Base-by-base conservation (phyloP, 352 stramenopile species). In the Phytophthora capsici region DNA sequence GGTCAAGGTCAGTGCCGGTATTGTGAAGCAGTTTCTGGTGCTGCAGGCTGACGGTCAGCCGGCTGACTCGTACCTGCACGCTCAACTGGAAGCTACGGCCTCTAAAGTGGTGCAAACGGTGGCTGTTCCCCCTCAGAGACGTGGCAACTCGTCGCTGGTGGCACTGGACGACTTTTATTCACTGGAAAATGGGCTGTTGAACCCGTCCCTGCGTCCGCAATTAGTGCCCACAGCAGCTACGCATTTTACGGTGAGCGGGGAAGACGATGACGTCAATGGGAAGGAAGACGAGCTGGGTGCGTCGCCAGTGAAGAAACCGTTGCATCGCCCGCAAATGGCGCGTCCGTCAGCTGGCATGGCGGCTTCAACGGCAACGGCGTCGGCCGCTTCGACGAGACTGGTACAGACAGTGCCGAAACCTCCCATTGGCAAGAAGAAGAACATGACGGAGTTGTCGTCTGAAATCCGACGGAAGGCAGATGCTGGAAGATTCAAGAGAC, bases 391-490 rank as follows among this genome's bases (percentile, higher is more conserved):
- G 13, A 63, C 70, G n/a, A 72, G 77, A 2, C 9, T 77, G 53
- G 76, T 62, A 7, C 66, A 66, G 20, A 26, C 60, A 8, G 48
- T 69, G 3, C 38, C 62, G 5, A 78, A 84, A 54, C 57, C 61
- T 22, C 71, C 73, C 0, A 67, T 80, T n/a, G 74, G 65, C n/a
- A 80, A 80, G 19, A 88, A 86, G 69, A 93, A 91, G 28, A 73
- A 72, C 40, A n/a, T 88, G 55, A 78, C 85, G 43, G 86, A 84
- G 19, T 53, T 94, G 37, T 77, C 90, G 54, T 92, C 85, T 4
- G 85, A 94, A 63, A 94, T 95, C 54, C 84, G 87, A 46, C 84
- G 85, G 17, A 93, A 95, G 57, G 87, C 87, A 6, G 87, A 95
- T 51, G 84, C 84, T 0, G 87, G 87, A 2, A 75, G 87, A 0